These are phyloP conservation scores for Oryza meyeriana DNA, from an alignment of 176 grass and related monocot genomes.

Conservation along the genomic window DNA sequence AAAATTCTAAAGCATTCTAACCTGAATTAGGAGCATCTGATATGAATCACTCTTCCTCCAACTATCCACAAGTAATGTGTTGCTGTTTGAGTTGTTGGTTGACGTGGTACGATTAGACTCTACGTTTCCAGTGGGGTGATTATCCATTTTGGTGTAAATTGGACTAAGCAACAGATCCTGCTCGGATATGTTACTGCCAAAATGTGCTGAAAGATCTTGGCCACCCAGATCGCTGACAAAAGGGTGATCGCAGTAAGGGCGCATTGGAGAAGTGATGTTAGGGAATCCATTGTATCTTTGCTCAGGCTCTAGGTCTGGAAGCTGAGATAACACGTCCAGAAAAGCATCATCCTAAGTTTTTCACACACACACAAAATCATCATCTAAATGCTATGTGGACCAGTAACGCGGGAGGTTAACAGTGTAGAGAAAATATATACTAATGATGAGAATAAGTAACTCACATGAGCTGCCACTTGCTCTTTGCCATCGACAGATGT, in stretches of 20 bases:
- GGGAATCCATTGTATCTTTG: constrained; percentile 31
- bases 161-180: constrained; percentile 21
- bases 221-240: constrained; percentile 31
- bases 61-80: not conserved
- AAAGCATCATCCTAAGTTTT: constrained; percentile 20
- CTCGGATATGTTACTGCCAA: constrained; percentile 1
- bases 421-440: not conserved
- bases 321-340: constrained; percentile 24
- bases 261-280: constrained; percentile 45
- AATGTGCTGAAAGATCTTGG: constrained; percentile 16
- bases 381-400: not conserved
- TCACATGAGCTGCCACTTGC: not conserved
- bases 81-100: not conserved
- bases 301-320: constrained; percentile 29
- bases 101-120: not conserved
- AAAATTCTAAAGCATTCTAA: constrained; percentile 7
- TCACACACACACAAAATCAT: not conserved
- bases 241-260: constrained; percentile 53
- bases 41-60: not conserved
- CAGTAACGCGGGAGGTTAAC: not conserved
- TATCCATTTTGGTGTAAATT: not conserved
- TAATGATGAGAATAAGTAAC: not conserved
- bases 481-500: not conserved
- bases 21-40: constrained; percentile 16
- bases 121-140: constrained; percentile 13